A percentile compares a stretch with the other conserved stretches of the same genome.
Evolutionary conservation across 129 eudicot species (phyloP).

Genomic region (Scalesia atractyloides): DNA sequence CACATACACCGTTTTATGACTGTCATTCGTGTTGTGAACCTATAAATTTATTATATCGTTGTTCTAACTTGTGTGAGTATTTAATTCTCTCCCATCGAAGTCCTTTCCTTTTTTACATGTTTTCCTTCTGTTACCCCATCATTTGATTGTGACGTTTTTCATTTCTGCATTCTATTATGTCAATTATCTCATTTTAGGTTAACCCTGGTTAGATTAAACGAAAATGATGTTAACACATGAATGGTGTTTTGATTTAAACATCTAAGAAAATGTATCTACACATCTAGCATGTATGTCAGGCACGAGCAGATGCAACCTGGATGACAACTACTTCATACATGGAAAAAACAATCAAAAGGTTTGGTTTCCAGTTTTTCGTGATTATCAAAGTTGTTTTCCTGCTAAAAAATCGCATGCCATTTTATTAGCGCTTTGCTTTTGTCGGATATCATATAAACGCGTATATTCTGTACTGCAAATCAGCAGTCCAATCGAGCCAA

Average conservation of each 20-base stretch:
- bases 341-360: no score
- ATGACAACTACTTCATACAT: no score
- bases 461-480: no score
- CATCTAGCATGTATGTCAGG: background rate
- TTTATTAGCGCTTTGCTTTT: no score
- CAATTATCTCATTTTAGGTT: background rate
- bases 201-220: background rate
- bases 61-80: background rate
- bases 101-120: background rate
- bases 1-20: constrained; percentile 65
- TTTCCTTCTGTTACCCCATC: background rate
- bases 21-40: constrained; percentile 40
- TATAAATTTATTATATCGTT: constrained; percentile 12
- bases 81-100: background rate
- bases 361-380: no score
- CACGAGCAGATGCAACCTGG: background rate
- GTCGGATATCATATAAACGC: no score
- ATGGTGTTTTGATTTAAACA: background rate
- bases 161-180: background rate
- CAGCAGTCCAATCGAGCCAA: no score
- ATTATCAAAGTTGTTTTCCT: no score
- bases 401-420: no score
- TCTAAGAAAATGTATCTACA: background rate
- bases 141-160: background rate
- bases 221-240: background rate